A percentile compares a stretch with the other conserved stretches of the same genome.
phyloP scores from a whole-genome alignment of 2,329 filamentous ascomycete species.

The Penicillium palitans region DNA sequence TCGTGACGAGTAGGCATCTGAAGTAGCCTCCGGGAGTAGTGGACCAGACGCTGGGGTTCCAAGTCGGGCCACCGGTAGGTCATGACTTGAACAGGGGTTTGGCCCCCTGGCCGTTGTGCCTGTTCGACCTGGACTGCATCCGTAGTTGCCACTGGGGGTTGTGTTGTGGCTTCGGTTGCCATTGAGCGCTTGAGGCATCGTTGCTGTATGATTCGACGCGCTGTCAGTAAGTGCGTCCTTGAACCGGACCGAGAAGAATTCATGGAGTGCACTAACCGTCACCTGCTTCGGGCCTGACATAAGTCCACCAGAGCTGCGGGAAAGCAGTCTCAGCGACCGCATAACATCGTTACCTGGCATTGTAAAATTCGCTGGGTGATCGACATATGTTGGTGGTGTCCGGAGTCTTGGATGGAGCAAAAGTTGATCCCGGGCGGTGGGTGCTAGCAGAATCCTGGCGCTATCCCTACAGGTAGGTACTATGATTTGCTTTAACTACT shows the following conservation, averaged over 20 bases:
- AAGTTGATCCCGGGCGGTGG: slow-evolving; percentile 37
- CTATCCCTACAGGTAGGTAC: not conserved
- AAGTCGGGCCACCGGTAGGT: slow-evolving; percentile 87
- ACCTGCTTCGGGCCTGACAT: slow-evolving; percentile 37
- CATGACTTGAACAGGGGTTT: slow-evolving; percentile 72
- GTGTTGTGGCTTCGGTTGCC: slow-evolving; percentile 49
- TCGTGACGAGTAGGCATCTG: slow-evolving; percentile 84
- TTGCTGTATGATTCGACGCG: slow-evolving; percentile 39
- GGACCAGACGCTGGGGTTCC: slow-evolving; percentile 75
- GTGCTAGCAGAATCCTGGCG: slow-evolving; percentile 38
- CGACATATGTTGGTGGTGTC: slow-evolving; percentile 15
- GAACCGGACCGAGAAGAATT: not conserved
- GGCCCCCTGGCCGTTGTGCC: slow-evolving; percentile 6
- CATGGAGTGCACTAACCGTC: slow-evolving; percentile 32
- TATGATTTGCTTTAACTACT: too few species aligned
- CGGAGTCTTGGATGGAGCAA: slow-evolving; percentile 28
- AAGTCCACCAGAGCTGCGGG: slow-evolving; percentile 38
- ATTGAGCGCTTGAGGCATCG: slow-evolving; percentile 47
- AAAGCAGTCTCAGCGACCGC: slow-evolving; percentile 41
- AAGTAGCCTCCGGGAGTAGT: slow-evolving; percentile 80
- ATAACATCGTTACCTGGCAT: slow-evolving; percentile 42
- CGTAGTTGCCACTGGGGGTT: not conserved
- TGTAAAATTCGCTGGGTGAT: slow-evolving; percentile 16
- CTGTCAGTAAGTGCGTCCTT: slow-evolving; percentile 24
- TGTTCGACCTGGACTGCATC: not conserved